Evolutionary conservation across 2,329 filamentous ascomycete species (phyloP).

Genomic region (Blastomyces parvus): DNA sequence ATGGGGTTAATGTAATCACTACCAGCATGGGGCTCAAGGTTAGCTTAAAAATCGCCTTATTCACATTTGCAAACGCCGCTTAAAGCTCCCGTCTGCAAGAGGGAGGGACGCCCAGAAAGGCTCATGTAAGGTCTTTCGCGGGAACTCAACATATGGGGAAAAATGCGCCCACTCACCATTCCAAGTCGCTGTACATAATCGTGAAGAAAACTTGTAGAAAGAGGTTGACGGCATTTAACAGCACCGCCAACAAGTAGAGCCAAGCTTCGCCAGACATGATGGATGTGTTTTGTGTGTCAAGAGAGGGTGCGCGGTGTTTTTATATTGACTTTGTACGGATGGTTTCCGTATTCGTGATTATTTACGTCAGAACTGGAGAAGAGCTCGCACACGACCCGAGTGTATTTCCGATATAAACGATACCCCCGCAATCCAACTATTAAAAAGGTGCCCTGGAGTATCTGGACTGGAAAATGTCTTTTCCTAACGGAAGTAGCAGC

Average conservation of each 20-base stretch:
- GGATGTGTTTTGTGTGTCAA: conserved; percentile 14
- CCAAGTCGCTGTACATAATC: conserved; percentile 99
- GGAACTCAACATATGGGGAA: conserved; percentile 3
- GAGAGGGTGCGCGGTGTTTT: background rate
- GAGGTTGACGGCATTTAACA: conserved; percentile 99
- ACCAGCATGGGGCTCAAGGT: conserved; percentile 11
- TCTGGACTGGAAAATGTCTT: background rate
- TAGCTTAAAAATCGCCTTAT: background rate
- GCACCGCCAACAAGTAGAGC: conserved; percentile 93
- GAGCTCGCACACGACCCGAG: background rate
- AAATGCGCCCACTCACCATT: conserved; percentile 65
- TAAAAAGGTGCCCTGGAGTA: background rate
- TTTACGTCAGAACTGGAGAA: background rate
- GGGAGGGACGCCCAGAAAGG: background rate
- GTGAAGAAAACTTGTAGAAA: conserved; percentile 99
- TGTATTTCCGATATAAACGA: background rate
- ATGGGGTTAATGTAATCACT: conserved; percentile 99
- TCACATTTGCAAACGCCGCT: background rate
- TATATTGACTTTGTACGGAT: background rate
- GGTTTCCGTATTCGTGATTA: background rate
- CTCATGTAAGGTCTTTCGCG: too few relatives aligned
- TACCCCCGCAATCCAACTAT: background rate
- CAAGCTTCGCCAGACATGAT: conserved; percentile 96
- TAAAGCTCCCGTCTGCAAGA: background rate
- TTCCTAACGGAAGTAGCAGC: background rate